Evolutionary conservation across 352 stramenopile genomes (phyloP).

Genomic region (Sclerospora graminicola): DNA sequence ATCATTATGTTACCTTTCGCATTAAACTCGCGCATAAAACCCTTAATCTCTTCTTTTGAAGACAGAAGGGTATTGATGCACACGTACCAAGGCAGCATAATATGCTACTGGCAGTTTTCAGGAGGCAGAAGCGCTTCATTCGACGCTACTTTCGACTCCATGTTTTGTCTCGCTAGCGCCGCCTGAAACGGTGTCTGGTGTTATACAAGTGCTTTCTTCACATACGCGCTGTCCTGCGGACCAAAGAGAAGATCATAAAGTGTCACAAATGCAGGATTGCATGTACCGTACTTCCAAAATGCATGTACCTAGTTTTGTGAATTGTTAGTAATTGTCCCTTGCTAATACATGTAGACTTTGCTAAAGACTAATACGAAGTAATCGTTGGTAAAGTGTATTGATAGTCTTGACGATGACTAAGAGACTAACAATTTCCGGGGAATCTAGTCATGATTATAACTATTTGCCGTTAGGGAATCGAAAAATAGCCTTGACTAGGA

Average conservation of each 20-base stretch:
- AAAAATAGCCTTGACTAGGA: too few relatives aligned
- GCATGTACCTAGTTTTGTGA: too few relatives aligned
- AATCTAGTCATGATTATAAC: too few relatives aligned
- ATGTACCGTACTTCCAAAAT: too few relatives aligned
- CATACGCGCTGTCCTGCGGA: conserved; percentile 60
- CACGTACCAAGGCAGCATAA: conserved; percentile 82
- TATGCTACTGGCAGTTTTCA: conserved; percentile 62
- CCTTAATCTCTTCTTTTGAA: conserved; percentile 27
- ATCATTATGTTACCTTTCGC: conserved; percentile 52
- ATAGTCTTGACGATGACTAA: too few relatives aligned
- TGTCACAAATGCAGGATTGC: conserved; percentile 71
- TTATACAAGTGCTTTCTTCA: conserved; percentile 83
- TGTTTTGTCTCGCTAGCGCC: conserved; percentile 74
- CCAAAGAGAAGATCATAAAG: conserved; percentile 86
- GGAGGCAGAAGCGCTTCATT: conserved; percentile 75
- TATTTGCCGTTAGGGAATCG: too few relatives aligned
- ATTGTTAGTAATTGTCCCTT: too few relatives aligned
- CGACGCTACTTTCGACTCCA: conserved; percentile 60
- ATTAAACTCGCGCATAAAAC: conserved; percentile 37
- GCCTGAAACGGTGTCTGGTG: conserved; percentile 60
- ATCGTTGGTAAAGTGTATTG: too few relatives aligned
- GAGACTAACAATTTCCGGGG: too few relatives aligned
- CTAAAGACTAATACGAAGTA: too few relatives aligned
- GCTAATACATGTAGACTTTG: too few relatives aligned
- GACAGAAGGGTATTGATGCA: conserved; percentile 89